Evolutionary conservation across 768 basidiomycete genomes (phyloP), one percentile per base, ranked within the genome.

Genomic region (Candolleomyces eurysporus): DNA sequence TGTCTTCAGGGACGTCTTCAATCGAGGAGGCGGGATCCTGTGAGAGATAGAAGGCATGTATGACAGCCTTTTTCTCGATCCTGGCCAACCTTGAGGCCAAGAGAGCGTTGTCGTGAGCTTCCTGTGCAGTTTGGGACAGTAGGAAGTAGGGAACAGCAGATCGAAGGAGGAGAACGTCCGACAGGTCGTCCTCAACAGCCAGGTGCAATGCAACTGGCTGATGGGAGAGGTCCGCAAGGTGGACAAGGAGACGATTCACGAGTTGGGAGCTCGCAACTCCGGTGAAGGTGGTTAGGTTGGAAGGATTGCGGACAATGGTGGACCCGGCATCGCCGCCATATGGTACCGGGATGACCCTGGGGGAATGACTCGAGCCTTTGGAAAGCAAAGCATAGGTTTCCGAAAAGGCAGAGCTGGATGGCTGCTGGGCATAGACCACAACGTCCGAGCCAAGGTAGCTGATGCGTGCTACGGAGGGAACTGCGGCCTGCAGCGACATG

Each of bases 71-170:
- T 59, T 79, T 79, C 67, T 90, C 85, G 7, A 81, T 72, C 42
- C 82, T 81, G 0, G 96, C 92, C 54, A 98, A 75, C 48, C 88
- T 84, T 55, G 92, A 87, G 14, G 94, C 93, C 17, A 98, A 82
- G 40, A 98, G 76, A 22, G 94, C 91, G 72, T 98, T 89, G 69
- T 96, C 92, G 67, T 96, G 91, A 4, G 94, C 92, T 69, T 94
- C 84, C 70, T 94, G 90, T 3, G 85, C 72, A 0, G 83, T 85
- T 40, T 84, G 81, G 6, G 94, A 96, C 67, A 96, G 80, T 54
- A 98, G 67, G 70, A 94, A 88, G 75, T 88, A 92, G 31, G 91
- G 91, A 5, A 92, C 84, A 19, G 86, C 82, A n/a, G 89, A 84
- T 45, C 89, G 87, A 60, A 96, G 86, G 13, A 89, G 77, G 46